Percentiles rank a stretch among this genome's conserved stretches.
Evolutionary conservation across 495 filamentous ascomycete species (phyloP).

Genomic region (Penicillium simplicissimum): DNA sequence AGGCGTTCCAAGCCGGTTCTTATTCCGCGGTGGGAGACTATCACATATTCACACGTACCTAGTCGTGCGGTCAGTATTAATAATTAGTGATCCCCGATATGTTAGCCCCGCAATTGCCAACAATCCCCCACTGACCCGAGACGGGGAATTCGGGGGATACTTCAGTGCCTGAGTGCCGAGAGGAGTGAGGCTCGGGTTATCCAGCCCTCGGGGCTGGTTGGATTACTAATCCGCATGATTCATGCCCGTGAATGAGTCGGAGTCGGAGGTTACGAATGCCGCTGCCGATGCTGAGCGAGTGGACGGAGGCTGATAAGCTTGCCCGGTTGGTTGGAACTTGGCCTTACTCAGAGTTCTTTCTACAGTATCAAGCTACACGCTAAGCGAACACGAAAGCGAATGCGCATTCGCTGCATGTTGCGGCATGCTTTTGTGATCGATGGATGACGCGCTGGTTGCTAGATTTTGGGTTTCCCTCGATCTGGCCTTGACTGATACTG

Average conservation of each 20-base stretch:
- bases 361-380: too few relatives aligned
- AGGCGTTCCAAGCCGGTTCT: neutral
- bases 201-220: too few relatives aligned
- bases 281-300: slow-evolving; percentile 14
- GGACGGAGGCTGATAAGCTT: neutral
- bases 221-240: slow-evolving; percentile 6
- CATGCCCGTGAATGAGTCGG: neutral
- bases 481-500: too few relatives aligned
- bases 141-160: neutral
- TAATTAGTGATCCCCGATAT: too few relatives aligned
- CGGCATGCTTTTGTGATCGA: neutral
- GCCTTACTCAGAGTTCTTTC: too few relatives aligned
- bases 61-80: too few relatives aligned
- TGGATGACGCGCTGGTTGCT: neutral
- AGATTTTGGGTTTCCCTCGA: neutral
- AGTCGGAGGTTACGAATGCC: slow-evolving; percentile 3
- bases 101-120: too few relatives aligned
- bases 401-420: neutral
- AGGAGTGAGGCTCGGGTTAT: too few relatives aligned
- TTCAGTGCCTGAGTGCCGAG: too few relatives aligned
- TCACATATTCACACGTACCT: too few relatives aligned
- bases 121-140: too few relatives aligned
- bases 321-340: neutral
- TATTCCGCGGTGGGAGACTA: too few relatives aligned
- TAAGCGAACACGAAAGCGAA: slow-evolving; percentile 21